Percentiles rank a stretch among this genome's conserved stretches.
Evolutionary conservation across 768 basidiomycete species (phyloP).

Genomic region (Termitomyces sp.): DNA sequence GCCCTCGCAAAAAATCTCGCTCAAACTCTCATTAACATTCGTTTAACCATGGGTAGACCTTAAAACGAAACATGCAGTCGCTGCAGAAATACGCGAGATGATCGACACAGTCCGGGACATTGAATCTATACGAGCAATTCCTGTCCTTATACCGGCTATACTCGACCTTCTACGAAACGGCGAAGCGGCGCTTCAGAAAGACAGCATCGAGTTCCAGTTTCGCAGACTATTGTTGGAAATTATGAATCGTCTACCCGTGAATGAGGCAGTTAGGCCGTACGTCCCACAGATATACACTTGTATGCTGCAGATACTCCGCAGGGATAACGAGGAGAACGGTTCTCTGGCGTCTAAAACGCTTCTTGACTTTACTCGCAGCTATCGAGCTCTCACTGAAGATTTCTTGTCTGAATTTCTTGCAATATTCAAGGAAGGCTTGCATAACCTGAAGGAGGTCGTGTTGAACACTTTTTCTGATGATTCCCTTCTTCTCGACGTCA

Average conservation of each 20-base stretch:
- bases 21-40: neutral
- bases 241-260: slow-evolving; percentile 79
- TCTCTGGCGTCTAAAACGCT: slow-evolving; percentile 85
- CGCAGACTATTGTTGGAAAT: slow-evolving; percentile 87
- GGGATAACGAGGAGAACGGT: slow-evolving; percentile 97
- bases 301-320: slow-evolving; percentile 77
- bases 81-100: slow-evolving; percentile 75
- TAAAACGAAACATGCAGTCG: slow-evolving; percentile 62
- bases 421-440: slow-evolving; percentile 74
- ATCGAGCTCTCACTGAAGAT: slow-evolving; percentile 67
- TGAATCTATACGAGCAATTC: slow-evolving; percentile 65
- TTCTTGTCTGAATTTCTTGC: slow-evolving; percentile 74
- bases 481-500: slow-evolving; percentile 49
- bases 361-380: slow-evolving; percentile 81
- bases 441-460: slow-evolving; percentile 68
- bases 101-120: slow-evolving; percentile 74
- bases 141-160: slow-evolving; percentile 68
- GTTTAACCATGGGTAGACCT: slow-evolving; percentile 43
- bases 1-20: neutral
- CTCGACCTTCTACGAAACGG: slow-evolving; percentile 68
- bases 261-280: slow-evolving; percentile 72
- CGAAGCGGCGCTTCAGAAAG: slow-evolving; percentile 61
- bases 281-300: slow-evolving; percentile 65
- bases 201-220: slow-evolving; percentile 70
- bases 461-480: slow-evolving; percentile 69